A percentile compares a stretch with the other conserved stretches of the same genome.
Conservation (phyloP, 2,329 filamentous ascomycete species). For the Hypomyces rosellus region DNA sequence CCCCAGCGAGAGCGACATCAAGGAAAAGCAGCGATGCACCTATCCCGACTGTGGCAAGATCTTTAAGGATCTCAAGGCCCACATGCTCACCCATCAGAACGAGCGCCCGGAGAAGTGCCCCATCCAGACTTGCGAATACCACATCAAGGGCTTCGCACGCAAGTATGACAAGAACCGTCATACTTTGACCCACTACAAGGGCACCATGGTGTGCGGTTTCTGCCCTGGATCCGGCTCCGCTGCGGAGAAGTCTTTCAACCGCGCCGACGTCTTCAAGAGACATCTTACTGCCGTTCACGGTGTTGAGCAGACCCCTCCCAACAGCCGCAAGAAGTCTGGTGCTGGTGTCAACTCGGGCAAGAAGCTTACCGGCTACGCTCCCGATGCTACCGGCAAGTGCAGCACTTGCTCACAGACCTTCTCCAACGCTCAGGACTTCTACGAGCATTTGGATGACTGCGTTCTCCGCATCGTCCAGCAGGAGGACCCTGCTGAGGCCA, state of each 20-base stretch:
- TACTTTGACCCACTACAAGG: conserved; percentile 92
- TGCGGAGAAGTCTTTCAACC: conserved; percentile 91
- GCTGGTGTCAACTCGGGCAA: conserved; percentile 41
- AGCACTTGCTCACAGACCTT: conserved; percentile 91
- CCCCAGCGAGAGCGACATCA: conserved; percentile 56
- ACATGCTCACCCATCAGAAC: conserved; percentile 89
- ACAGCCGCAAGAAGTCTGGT: conserved; percentile 69
- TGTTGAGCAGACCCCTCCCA: conserved; percentile 88
- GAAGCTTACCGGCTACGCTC: conserved; percentile 64
- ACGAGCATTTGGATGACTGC: conserved; percentile 86
- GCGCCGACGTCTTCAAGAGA: conserved; percentile 92
- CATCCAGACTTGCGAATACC: conserved; percentile 85
- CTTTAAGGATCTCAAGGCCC: conserved; percentile 88
- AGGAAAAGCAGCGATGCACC: conserved; percentile 69
- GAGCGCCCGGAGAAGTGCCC: conserved; percentile 93
- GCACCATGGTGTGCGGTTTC: conserved; percentile 94
- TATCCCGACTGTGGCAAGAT: conserved; percentile 77
- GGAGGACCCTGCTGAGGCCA: conserved; percentile 62
- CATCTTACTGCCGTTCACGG: conserved; percentile 86
- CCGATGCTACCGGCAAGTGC: conserved; percentile 85
- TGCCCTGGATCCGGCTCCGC: conserved; percentile 84
- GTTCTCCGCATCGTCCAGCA: conserved; percentile 66
- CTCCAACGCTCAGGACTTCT: conserved; percentile 92
- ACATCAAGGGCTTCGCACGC: conserved; percentile 84
- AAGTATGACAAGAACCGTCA: conserved; percentile 97